Evolutionary conservation across 2,329 filamentous ascomycete species (phyloP), one percentile per base, ranked within the genome.

Genomic region (Paradendryphiella salina): DNA sequence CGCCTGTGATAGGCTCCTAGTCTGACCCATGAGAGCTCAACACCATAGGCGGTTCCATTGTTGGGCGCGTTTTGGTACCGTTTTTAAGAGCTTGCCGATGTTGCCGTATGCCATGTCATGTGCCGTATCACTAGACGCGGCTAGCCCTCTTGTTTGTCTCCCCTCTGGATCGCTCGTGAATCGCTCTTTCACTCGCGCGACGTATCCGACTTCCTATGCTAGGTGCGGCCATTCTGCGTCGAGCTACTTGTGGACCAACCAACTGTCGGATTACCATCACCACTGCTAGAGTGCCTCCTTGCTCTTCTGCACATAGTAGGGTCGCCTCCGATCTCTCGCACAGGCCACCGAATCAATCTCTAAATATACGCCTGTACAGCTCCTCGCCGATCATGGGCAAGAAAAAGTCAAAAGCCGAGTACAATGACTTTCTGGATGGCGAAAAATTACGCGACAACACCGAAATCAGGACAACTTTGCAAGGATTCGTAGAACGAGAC

Each of bases 361-460:
- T 31, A n/a, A 7, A 17, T 6, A 29, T 4, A 39, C 20, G 13
- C 21, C 20, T 21, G 1, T 20, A 40, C 35, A 37, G 18, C 42
- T 34, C 38, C 31, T 18, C 44, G 5, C 15, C 44, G 18, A 50
- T 3, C 35, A 72, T 72, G 69, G 67, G 66, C 35, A 71, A 66
- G 40, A 70, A 68, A 33, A 62, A 60, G 17, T 44, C 15, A 3
- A 69, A 52, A 8, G 47, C 52, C 29, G 65, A 60, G 51, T 71
- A 72, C 60, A 72, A 72, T 49, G 67, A 70, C 44, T 72, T 67
- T 37, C 40, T 70, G 14, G 71, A 72, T 37, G 67, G 68, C 46
- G 67, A 70, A 28, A 67, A 67, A 41, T 54, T 70, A 11, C 56
- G 56, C 43, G 61, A 67, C 43, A 70, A 67, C 32, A 46, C 62